Percentiles rank a stretch among this genome's conserved stretches.
These are phyloP conservation scores for Eucalyptus microcorys DNA, from an alignment of 345 rosid species.

Conservation along the genomic window DNA sequence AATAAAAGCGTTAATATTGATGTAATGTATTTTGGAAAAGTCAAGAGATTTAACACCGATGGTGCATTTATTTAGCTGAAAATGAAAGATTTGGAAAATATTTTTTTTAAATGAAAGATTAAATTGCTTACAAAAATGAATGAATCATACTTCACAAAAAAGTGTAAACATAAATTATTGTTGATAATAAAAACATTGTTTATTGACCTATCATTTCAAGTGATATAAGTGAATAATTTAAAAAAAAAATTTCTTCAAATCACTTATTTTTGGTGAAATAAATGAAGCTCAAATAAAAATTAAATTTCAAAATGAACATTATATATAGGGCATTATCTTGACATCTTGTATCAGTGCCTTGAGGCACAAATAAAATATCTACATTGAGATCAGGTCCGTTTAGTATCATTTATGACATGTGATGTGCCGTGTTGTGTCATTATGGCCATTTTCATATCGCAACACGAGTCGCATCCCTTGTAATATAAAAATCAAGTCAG, in stretches of 20 bases:
- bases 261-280: rapidly evolving
- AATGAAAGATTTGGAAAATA: rapidly evolving
- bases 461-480: neutral
- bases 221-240: no score
- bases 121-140: neutral
- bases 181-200: rapidly evolving
- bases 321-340: neutral
- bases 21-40: neutral
- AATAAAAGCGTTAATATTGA: neutral
- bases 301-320: neutral
- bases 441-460: neutral
- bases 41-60: rapidly evolving
- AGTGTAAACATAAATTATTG: rapidly evolving
- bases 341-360: neutral
- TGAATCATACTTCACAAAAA: no score
- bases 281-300: neutral
- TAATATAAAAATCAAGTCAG: neutral
- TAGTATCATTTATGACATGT: neutral
- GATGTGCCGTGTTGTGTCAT: rapidly evolving
- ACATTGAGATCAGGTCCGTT: rapidly evolving
- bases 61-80: rapidly evolving
- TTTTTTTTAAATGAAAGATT: rapidly evolving
- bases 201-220: no score
- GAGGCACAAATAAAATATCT: rapidly evolving
- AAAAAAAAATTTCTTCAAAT: no score